A percentile compares a stretch with the other conserved stretches of the same genome.
phyloP scores from a whole-genome alignment of 805 yeast genomes.

The Kluyveromyces nonfermentans region DNA sequence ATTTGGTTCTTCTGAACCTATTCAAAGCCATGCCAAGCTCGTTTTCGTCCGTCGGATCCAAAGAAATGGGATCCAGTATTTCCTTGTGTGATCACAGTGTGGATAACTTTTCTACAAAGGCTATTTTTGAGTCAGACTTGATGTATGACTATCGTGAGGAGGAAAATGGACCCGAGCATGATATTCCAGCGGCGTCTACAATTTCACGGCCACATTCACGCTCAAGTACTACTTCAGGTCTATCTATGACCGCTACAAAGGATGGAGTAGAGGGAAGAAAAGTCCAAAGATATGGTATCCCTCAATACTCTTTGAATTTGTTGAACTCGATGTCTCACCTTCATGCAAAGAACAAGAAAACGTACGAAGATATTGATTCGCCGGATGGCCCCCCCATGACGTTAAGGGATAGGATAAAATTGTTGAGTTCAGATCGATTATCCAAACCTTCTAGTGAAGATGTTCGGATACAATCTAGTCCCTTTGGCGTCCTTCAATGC shows the following conservation, averaged over 20 bases:
- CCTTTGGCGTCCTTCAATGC: neutral
- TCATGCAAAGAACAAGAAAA: conserved; percentile 8
- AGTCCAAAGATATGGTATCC: conserved; percentile 37
- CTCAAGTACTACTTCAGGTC: conserved; percentile 52
- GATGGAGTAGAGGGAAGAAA: conserved; percentile 64
- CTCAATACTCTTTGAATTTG: conserved; percentile 31
- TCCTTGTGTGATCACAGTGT: conserved; percentile 12
- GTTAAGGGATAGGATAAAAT: conserved; percentile 35
- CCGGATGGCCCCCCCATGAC: conserved; percentile 35
- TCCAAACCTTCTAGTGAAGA: neutral
- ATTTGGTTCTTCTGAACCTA: neutral
- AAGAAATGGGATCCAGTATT: conserved; percentile 16
- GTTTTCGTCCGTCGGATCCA: conserved; percentile 14
- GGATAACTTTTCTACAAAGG: conserved; percentile 15
- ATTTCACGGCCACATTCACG: conserved; percentile 52
- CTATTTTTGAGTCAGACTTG: conserved; percentile 17
- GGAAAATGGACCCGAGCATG: conserved; percentile 2
- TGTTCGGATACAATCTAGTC: neutral
- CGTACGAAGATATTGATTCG: conserved; percentile 7
- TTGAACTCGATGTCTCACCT: conserved; percentile 29
- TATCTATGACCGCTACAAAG: conserved; percentile 67
- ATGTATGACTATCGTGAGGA: neutral
- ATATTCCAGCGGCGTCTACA: conserved; percentile 12
- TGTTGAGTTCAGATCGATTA: conserved; percentile 29
- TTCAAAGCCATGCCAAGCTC: conserved; percentile 15